Conservation (phyloP, 108 stramenopile species). For the Cyclotella kingstonii region DNA sequence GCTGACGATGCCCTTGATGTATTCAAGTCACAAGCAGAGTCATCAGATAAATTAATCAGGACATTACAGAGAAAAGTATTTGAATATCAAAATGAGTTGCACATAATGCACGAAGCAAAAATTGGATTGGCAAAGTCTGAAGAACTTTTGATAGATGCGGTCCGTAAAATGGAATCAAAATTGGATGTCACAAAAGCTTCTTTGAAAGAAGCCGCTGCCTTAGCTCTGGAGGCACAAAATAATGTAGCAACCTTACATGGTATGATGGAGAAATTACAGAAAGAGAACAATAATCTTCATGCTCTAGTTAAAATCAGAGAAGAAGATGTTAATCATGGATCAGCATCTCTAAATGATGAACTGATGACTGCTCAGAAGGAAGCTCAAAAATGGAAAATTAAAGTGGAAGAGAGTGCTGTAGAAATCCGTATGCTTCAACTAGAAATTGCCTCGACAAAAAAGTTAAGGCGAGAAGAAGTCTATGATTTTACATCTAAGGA, state of each 20-base stretch:
- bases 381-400: constrained; percentile 8
- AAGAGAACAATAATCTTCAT: constrained; percentile 8
- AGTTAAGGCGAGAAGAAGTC: too few species aligned
- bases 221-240: constrained; percentile 4
- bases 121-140: constrained; percentile 3
- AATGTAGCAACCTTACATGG: constrained; percentile 3
- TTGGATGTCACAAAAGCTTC: constrained; percentile 1
- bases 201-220: constrained; percentile 1
- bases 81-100: background rate
- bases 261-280: constrained; percentile 5
- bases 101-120: constrained; percentile 1
- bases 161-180: constrained; percentile 5
- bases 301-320: background rate
- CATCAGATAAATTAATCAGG: too few species aligned
- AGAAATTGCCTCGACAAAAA: constrained; percentile 1
- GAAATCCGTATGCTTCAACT: constrained; percentile 22
- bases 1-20: background rate
- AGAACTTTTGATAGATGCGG: background rate
- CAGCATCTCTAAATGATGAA: background rate
- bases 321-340: background rate
- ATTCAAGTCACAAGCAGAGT: too few species aligned
- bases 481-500: too few species aligned
- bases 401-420: constrained; percentile 14
- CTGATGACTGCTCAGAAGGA: constrained; percentile 8
- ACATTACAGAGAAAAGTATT: background rate